These are phyloP conservation scores for Linaria vulgaris DNA, from an alignment of 257 asterid species.

Conservation along the genomic window DNA sequence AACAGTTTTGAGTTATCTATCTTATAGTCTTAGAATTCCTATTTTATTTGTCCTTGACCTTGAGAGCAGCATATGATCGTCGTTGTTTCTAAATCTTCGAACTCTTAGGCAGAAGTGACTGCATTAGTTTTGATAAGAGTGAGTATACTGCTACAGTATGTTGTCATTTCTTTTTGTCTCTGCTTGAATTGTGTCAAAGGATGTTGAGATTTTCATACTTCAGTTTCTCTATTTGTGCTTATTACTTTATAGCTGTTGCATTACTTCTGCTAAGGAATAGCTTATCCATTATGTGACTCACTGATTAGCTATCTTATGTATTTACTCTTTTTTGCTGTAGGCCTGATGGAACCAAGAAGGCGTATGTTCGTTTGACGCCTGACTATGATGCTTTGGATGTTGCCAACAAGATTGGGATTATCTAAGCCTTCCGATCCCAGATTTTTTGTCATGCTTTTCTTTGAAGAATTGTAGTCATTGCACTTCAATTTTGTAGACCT, in stretches of 20 bases:
- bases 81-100: too few relatives aligned
- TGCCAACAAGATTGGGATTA: constrained; percentile 53
- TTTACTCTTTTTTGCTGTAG: constrained; percentile 16
- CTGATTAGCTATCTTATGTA: neutral
- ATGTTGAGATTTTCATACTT: too few relatives aligned
- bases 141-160: neutral
- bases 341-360: constrained; percentile 64
- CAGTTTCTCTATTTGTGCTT: too few relatives aligned
- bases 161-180: neutral
- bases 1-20: too few relatives aligned
- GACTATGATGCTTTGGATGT: constrained; percentile 57
- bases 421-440: constrained; percentile 11
- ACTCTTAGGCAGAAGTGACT: neutral
- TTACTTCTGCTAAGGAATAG: too few relatives aligned
- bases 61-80: too few relatives aligned
- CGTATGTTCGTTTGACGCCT: constrained; percentile 53
- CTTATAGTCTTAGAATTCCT: neutral
- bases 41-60: too few relatives aligned
- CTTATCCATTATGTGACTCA: neutral
- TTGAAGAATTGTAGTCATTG: neutral
- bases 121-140: neutral
- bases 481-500: constrained; percentile 23
- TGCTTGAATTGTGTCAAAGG: too few relatives aligned
- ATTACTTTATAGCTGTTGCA: too few relatives aligned
- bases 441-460: neutral